Evolutionary conservation across 1,284 basidiomycete genomes (phyloP), one percentile per base, ranked within the genome.

Genomic region (Apiotrichum mycotoxinovorans): DNA sequence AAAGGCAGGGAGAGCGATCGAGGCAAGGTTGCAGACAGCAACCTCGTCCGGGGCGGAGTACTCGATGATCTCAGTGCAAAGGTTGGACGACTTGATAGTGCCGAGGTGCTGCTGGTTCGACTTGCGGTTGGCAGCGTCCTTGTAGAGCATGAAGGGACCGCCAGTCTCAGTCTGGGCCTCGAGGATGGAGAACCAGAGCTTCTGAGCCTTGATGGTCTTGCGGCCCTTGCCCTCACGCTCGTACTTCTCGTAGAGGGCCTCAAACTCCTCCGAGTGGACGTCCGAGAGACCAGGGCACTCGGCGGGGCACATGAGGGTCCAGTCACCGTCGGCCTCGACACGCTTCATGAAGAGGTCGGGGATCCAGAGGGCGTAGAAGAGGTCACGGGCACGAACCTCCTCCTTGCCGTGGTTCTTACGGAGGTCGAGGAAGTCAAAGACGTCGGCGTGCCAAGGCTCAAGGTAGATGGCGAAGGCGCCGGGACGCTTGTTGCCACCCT

Each of bases 401-500:
- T 99, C 96, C 78, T 98, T 98, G 58, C 96, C 96, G 71, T 98
- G 96, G 78, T 98, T 99, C 84, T 98, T 98, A 71, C 96, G 85
- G 46, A 99, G 83, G 76, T 98, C 95, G 65, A 98, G 83, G 83
- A 98, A 98, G 66, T 98, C 95, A 68, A 98, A 98, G 68, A 99
- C 80, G 76, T 99, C 96, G 35, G 91, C 85, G 77, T 99, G 95
- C 94, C 94, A 97, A 11, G 94, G 94, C 79, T 97, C 94, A 64
- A 97, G 81, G 80, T 97, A 97, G 76, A 97, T 92, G 33, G 96
- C 91, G 70, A 99, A 98, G 2, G 96, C 96, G 64, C 96, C 96
- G 2, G 96, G 96, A 44, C 96, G 89, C 82, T 98, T 98, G 84
- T 98, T 98, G 50, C 96, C 96, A 63, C 96, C 95, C 77, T 99